A percentile compares a stretch with the other conserved stretches of the same genome.
phyloP scores from a whole-genome alignment of 2,329 filamentous ascomycete species.

The Albophoma yamanashiensis region DNA sequence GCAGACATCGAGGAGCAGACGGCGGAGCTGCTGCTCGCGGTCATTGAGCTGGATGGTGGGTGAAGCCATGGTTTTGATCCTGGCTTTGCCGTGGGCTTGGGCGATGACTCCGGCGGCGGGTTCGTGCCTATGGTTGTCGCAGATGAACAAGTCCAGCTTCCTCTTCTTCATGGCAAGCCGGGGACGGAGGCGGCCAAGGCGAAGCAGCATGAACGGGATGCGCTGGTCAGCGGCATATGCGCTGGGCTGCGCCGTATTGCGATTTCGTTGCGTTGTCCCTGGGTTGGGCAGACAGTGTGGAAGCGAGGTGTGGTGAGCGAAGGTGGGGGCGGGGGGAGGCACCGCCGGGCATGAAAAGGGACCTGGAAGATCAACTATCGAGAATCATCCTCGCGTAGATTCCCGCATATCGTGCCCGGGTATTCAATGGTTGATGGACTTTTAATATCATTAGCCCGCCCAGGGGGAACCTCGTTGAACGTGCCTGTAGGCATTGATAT shows the following conservation, averaged over 20 bases:
- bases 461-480: too few relatives aligned
- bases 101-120: background rate
- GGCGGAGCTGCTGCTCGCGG: conserved; percentile 60
- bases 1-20: conserved; percentile 76
- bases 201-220: background rate
- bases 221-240: background rate
- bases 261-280: background rate
- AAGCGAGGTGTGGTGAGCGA: background rate
- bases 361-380: background rate
- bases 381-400: background rate
- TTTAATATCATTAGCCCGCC: too few relatives aligned
- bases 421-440: background rate
- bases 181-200: background rate
- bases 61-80: conserved; percentile 3
- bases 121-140: conserved; percentile 4
- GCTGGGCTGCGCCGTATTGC: background rate
- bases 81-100: background rate
- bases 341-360: background rate
- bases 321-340: background rate
- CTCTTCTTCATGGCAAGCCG: conserved; percentile 22
- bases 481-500: too few relatives aligned
- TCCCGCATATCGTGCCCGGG: too few relatives aligned
- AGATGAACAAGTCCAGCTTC: conserved; percentile 16
- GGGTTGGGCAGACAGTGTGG: background rate
- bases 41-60: conserved; percentile 47